These are phyloP conservation scores for Asclepias syriaca DNA, from an alignment of 257 asterid species.

Conservation along the genomic window DNA sequence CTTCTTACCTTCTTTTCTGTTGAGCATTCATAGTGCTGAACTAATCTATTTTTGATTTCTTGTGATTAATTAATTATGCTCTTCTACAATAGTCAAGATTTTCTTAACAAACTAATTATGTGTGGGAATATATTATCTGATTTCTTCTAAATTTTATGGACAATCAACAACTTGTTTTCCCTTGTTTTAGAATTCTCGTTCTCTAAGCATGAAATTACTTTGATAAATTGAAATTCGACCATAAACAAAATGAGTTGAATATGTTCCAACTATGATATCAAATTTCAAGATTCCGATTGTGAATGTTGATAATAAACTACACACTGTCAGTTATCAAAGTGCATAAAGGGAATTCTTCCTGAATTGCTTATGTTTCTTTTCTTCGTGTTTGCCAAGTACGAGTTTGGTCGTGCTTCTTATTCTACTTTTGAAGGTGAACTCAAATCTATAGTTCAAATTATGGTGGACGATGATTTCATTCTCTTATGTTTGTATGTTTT, in stretches of 20 bases:
- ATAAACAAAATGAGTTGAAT: not conserved
- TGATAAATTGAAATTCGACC: not conserved
- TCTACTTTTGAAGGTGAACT: not conserved
- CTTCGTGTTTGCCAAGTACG: too few species aligned
- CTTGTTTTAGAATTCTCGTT: not conserved
- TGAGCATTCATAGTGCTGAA: conserved; percentile 10
- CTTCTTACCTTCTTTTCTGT: not conserved
- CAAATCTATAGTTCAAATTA: not conserved
- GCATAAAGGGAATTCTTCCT: not conserved
- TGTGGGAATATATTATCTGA: too few species aligned
- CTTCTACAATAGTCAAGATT: not conserved
- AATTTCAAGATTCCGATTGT: not conserved
- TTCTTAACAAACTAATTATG: not conserved
- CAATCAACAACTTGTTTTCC: not conserved
- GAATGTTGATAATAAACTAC: not conserved
- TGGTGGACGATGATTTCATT: not conserved
- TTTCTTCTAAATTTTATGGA: not conserved
- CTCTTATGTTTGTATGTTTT: not conserved
- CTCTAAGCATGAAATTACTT: not conserved
- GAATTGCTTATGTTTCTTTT: too few species aligned
- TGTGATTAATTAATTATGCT: not conserved
- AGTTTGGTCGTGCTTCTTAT: not conserved
- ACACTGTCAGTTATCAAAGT: too few species aligned
- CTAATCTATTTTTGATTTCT: conserved; percentile 7
- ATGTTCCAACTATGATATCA: not conserved